Base-by-base conservation (phyloP, 164 flowering plant genomes). In the Annona squamosa region DNA sequence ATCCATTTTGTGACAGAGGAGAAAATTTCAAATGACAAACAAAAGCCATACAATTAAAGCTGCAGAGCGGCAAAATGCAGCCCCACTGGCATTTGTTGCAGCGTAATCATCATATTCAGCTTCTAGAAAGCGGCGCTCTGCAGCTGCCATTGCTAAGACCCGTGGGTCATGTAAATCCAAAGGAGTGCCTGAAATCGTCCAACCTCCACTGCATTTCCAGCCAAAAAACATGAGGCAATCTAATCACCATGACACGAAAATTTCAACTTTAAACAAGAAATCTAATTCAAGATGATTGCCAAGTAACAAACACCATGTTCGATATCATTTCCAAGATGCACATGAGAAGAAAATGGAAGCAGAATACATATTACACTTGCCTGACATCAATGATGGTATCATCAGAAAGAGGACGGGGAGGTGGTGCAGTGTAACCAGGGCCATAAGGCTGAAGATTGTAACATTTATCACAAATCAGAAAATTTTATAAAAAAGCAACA, bases 31-130 rank as follows among this genome's bases (percentile, higher is more conserved):
- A 44, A 6, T 2, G 43, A 66, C 16, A 13, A 1, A 66, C 1
- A 66, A 66, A 1, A 17, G 68, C 5, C 93, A 86, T 87, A 92
- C 97, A 79, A 92, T 87, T 63, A 96, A 78, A 78, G 92, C 98
- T 71, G 88, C 97, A 41, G 99, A 88, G 44, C 99, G 97, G 81
- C 90, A 92, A 82, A 91, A 96, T 67, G 95, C 92, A 81, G 97
- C 92, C 73, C 98, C 98, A 79, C 87, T 88, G 66, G 91, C 88
- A 87, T 85, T 90, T 56, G 93, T 86, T 63, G 88, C 83, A 68
- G 88, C 88, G 85, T 93, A 93, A 2, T 92, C 97, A 78, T 92
- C 97, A 81, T 92, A 92, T 12, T 94, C 97, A n/a, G 94, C 84
- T 69, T 92, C 97, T 73, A 91, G 66, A 75, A 85, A 80, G 81